Conservation (phyloP, 192 early-diverging fungal genomes). For the Chytriomyces sp. region DNA sequence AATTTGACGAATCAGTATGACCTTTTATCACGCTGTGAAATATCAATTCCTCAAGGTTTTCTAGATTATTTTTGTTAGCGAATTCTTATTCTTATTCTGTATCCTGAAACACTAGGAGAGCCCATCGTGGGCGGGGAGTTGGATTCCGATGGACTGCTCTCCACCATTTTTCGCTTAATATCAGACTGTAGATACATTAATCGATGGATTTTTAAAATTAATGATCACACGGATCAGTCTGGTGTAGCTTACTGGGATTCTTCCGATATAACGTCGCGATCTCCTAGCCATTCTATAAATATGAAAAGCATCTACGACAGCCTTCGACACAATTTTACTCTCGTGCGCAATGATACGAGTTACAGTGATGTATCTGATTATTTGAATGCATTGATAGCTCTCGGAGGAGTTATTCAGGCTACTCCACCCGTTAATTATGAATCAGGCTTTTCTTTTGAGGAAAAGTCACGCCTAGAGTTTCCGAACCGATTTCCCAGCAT, state of each 20-base stretch:
- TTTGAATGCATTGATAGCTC: background rate
- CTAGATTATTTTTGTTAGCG: too few species aligned
- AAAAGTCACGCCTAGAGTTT: background rate
- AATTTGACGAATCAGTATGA: background rate
- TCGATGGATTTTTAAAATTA: slow-evolving; percentile 20
- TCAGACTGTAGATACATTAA: background rate
- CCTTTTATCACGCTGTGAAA: slow-evolving; percentile 11
- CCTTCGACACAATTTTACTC: background rate
- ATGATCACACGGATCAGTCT: slow-evolving; percentile 2
- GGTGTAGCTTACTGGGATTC: slow-evolving; percentile 13
- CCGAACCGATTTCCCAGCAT: slow-evolving; percentile 18
- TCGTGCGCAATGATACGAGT: background rate
- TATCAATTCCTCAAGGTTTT: background rate
- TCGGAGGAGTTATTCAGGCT: slow-evolving; percentile 18
- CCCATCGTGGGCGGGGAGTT: too few species aligned
- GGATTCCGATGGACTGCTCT: too few species aligned
- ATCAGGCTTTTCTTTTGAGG: background rate
- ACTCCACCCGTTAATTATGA: slow-evolving; percentile 20
- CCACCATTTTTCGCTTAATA: too few species aligned
- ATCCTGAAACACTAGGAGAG: too few species aligned
- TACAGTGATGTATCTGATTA: background rate
- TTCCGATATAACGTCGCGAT: background rate
- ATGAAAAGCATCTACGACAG: background rate
- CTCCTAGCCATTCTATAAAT: background rate
- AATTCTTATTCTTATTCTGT: too few species aligned